phyloP scores from a whole-genome alignment of 148 eudicot species.

The Rhododendron simsii region DNA sequence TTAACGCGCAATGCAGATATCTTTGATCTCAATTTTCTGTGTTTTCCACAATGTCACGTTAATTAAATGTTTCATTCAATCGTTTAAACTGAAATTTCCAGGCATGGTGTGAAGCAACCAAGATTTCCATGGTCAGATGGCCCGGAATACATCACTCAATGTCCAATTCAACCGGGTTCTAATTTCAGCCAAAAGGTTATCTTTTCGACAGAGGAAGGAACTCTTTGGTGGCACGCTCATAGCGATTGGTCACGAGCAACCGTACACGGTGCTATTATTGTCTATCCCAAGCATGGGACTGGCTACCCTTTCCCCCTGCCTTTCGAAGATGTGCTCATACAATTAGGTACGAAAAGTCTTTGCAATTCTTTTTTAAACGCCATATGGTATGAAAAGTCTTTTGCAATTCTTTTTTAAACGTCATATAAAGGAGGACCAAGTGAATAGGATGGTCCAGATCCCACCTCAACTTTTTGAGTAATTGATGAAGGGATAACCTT shows the following conservation, averaged over 20 bases:
- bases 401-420: neutral
- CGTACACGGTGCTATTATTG: conserved; percentile 13
- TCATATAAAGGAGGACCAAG: neutral
- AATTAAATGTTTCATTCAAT: neutral
- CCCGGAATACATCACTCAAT: conserved; percentile 16
- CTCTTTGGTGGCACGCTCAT: conserved; percentile 12
- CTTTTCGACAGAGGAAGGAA: conserved; percentile 10
- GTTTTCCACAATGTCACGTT: neutral
- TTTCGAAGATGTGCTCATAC: neutral
- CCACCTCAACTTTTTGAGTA: neutral
- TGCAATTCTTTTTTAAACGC: neutral
- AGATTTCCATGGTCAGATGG: conserved; percentile 19
- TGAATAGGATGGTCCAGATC: neutral
- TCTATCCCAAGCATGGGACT: conserved; percentile 13
- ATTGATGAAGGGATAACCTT: neutral
- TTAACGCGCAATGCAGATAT: neutral
- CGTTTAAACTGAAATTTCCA: neutral
- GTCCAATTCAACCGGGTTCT: conserved; percentile 14
- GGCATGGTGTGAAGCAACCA: conserved; percentile 20
- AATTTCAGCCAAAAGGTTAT: conserved; percentile 9
- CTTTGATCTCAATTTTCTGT: neutral
- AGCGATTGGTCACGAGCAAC: conserved; percentile 14
- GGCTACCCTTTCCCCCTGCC: conserved; percentile 13
- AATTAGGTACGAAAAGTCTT: neutral
- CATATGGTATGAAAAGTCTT: too few species aligned